Conservation (phyloP, 345 rosid species). For the Sapria himalayana region DNA sequence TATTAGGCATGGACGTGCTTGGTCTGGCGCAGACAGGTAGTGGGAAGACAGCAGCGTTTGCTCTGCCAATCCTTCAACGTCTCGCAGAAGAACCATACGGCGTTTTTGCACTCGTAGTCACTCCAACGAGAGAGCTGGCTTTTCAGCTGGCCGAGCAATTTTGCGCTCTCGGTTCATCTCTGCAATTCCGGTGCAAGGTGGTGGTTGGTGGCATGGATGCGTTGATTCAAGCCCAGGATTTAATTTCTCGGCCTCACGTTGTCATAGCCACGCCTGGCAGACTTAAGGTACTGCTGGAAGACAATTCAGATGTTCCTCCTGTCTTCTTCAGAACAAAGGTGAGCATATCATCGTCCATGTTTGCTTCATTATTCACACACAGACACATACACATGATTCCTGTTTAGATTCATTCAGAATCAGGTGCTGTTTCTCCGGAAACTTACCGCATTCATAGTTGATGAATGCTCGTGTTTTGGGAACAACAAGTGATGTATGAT, state of each 20-base stretch:
- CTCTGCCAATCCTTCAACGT: conserved; percentile 67
- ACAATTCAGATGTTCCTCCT: conserved; percentile 58
- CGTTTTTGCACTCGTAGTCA: conserved; percentile 53
- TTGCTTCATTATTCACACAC: no score
- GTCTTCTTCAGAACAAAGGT: conserved; percentile 78
- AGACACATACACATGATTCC: no score
- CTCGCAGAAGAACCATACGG: conserved; percentile 75
- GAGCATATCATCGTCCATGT: no score
- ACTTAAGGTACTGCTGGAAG: conserved; percentile 57
- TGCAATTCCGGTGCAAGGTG: conserved; percentile 61
- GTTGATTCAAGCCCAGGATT: conserved; percentile 47
- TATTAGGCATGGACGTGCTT: conserved; percentile 52
- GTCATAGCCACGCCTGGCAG: conserved; percentile 88
- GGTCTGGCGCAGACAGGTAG: conserved; percentile 89
- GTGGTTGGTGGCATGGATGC: conserved; percentile 87
- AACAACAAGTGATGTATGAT: no score
- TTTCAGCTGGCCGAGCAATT: conserved; percentile 92
- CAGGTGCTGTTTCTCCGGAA: no score
- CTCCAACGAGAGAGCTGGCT: conserved; percentile 95
- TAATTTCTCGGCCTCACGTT: conserved; percentile 57
- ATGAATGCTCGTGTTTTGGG: no score
- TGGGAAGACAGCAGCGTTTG: conserved; percentile 92
- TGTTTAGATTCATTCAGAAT: no score
- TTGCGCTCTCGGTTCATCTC: conserved; percentile 62
- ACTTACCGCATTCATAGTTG: no score